Percentiles rank a stretch among this genome's conserved stretches.
These are phyloP conservation scores for Chrysosporium queenslandicum DNA, from an alignment of 2,329 filamentous ascomycete species.

Conservation along the genomic window DNA sequence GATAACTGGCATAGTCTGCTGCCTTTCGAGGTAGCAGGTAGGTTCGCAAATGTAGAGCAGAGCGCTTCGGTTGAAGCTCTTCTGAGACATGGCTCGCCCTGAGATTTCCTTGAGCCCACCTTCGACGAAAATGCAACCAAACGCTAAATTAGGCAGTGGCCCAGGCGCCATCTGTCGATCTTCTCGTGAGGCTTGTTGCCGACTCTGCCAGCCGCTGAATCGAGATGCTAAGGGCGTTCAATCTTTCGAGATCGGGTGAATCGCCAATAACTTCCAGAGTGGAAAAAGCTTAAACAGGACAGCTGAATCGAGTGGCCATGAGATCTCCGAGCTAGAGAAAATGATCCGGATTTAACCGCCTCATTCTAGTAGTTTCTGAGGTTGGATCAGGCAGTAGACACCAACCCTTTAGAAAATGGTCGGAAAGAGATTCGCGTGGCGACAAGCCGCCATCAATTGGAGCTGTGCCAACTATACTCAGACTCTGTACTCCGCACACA, in stretches of 20 bases:
- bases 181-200: not conserved
- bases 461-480: not conserved
- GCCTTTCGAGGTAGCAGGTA: not conserved
- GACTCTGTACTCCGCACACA: not conserved
- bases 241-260: not conserved
- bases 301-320: conserved; percentile 4
- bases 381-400: not conserved
- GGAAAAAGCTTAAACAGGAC: not conserved
- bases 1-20: not conserved
- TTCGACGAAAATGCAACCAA: not conserved
- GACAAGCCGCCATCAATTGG: not conserved
- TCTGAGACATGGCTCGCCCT: conserved; percentile 2
- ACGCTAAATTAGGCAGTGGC: not conserved
- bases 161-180: conserved; percentile 10
- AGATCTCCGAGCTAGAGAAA: not conserved
- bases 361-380: conserved; percentile 9
- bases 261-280: not conserved
- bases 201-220: not conserved
- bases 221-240: not conserved
- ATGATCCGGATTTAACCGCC: conserved; percentile 6
- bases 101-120: not conserved
- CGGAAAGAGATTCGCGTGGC: conserved; percentile 1
- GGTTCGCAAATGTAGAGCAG: not conserved
- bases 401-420: not conserved
- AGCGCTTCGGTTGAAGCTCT: not conserved